Percentiles rank a stretch among this genome's conserved stretches.
Evolutionary conservation across 2,329 filamentous ascomycete genomes (phyloP).

Genomic region (Bisporella sp.): DNA sequence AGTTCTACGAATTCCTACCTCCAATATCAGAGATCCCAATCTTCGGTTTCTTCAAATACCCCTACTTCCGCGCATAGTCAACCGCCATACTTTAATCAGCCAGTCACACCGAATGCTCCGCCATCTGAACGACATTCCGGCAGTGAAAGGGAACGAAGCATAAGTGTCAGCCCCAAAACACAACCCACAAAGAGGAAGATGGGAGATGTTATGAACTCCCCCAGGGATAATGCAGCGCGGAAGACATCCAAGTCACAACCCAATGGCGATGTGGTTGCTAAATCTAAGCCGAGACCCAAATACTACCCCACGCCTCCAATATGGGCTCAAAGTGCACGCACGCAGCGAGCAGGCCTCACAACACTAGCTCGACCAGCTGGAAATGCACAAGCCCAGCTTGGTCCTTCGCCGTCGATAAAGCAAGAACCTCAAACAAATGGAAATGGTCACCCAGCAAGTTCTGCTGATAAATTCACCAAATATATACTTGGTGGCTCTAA

Average conservation of each 20-base stretch:
- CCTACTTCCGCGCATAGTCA: conserved; percentile 57
- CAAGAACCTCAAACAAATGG: conserved; percentile 19
- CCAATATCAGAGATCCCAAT: conserved; percentile 44
- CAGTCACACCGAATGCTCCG: not conserved
- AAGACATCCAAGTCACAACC: conserved; percentile 9
- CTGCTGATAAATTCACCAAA: conserved; percentile 11
- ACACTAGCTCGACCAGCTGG: not conserved
- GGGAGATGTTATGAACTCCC: conserved; percentile 20
- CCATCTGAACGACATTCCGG: conserved; percentile 48
- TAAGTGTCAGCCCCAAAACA: conserved; percentile 76
- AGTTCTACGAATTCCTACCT: conserved; percentile 27
- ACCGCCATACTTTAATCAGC: conserved; percentile 41
- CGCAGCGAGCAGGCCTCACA: not conserved
- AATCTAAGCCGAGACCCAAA: not conserved
- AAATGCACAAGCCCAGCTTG: not conserved
- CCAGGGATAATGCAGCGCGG: conserved; percentile 12
- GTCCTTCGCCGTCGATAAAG: not conserved
- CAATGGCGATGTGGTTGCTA: conserved; percentile 16
- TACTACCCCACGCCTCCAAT: conserved; percentile 44
- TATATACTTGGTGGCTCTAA: not conserved
- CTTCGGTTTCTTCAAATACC: conserved; percentile 51
- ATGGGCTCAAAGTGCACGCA: conserved; percentile 29
- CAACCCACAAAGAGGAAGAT: conserved; percentile 31
- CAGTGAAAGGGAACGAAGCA: conserved; percentile 60
- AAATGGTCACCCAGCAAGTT: conserved; percentile 1